A percentile compares a stretch with the other conserved stretches of the same genome.
Conservation (phyloP, 148 eudicot species). For the Rhododendron ferrugineum region DNA sequence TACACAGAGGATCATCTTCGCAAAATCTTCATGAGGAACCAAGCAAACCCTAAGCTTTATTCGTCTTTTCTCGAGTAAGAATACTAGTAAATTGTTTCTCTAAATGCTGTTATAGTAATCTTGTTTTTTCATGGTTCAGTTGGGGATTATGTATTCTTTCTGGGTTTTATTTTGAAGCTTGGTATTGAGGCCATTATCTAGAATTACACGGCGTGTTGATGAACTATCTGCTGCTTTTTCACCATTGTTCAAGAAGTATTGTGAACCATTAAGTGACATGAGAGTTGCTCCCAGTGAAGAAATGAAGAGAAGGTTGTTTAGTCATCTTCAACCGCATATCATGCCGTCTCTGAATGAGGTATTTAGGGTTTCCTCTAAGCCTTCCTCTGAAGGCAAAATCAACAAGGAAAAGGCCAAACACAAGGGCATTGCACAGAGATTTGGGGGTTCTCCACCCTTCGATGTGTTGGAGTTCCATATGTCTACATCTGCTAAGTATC, state of each 20-base stretch:
- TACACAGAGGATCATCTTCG: constrained; percentile 78
- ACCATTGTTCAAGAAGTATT: constrained; percentile 59
- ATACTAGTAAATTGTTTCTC: background rate
- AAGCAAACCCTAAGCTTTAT: constrained; percentile 53
- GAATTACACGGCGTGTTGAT: constrained; percentile 67
- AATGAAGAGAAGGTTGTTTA: constrained; percentile 57
- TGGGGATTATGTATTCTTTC: background rate
- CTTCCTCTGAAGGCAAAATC: constrained; percentile 25
- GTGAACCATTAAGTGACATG: constrained; percentile 54
- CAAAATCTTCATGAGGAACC: constrained; percentile 58
- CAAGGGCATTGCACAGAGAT: constrained; percentile 32
- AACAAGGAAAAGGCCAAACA: constrained; percentile 37
- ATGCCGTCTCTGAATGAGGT: constrained; percentile 50
- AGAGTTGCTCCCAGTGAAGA: constrained; percentile 47
- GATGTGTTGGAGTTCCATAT: constrained; percentile 78
- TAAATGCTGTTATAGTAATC: background rate
- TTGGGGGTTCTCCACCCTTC: constrained; percentile 29
- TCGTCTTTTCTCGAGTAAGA: constrained; percentile 90
- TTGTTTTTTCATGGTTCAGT: constrained; percentile 1
- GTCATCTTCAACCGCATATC: constrained; percentile 64
- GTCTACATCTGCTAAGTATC: constrained; percentile 88
- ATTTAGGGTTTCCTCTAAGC: constrained; percentile 37
- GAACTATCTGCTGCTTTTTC: constrained; percentile 55
- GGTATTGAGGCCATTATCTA: constrained; percentile 68
- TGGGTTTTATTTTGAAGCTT: constrained; percentile 31